Percentiles rank a stretch among this genome's conserved stretches.
Conservation (phyloP, 345 rosid species). For the Durio zibethinus region DNA sequence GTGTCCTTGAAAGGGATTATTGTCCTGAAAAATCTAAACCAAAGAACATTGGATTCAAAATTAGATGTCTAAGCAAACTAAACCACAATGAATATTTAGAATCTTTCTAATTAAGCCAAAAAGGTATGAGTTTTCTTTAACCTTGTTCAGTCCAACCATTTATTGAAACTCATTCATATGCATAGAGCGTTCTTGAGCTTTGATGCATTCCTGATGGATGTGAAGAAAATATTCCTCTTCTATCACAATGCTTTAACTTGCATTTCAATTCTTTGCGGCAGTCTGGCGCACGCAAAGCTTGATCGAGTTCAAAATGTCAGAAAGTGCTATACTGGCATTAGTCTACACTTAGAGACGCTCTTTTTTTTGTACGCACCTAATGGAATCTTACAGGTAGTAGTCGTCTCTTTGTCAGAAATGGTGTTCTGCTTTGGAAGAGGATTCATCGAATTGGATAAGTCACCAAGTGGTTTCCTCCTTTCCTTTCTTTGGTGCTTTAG, state of each 20-base stretch:
- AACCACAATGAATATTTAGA: not conserved
- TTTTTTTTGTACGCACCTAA: conserved; percentile 32
- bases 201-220: conserved; percentile 47
- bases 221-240: conserved; percentile 43
- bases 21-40: conserved; percentile 18
- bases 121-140: conserved; percentile 1
- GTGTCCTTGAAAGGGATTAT: not conserved
- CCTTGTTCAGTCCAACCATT: conserved; percentile 36
- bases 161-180: conserved; percentile 35
- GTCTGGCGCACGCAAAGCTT: conserved; percentile 27
- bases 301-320: conserved; percentile 50
- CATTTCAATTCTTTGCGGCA: conserved; percentile 29
- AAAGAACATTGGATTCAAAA: not conserved
- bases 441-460: conserved; percentile 48
- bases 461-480: conserved; percentile 55
- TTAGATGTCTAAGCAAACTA: not conserved
- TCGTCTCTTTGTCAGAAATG: conserved; percentile 17
- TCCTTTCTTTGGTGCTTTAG: conserved; percentile 29
- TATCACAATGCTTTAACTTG: not conserved
- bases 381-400: conserved; percentile 12
- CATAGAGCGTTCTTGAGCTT: conserved; percentile 29
- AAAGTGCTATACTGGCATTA: conserved; percentile 38
- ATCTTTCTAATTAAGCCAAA: not conserved
- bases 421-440: conserved; percentile 28
- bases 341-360: conserved; percentile 20